Evolutionary conservation across 1,284 basidiomycete species (phyloP).

Genomic region (Boletellus deceptivus): DNA sequence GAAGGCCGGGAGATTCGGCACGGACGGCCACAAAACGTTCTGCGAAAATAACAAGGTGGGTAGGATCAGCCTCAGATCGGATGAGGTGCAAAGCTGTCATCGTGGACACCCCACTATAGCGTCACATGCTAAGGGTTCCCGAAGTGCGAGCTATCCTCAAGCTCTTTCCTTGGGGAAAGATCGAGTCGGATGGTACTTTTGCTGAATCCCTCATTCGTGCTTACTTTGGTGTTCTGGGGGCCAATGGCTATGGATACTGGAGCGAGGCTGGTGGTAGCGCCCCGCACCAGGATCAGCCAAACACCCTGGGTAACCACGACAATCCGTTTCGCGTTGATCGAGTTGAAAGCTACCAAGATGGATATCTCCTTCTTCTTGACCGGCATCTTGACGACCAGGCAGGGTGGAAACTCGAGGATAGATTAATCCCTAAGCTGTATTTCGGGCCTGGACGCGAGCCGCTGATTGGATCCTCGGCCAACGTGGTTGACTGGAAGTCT

Average conservation of each 20-base stretch:
- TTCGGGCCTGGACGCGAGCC: conserved; percentile 30
- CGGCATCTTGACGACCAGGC: conserved; percentile 33
- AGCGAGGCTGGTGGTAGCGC: conserved; percentile 34
- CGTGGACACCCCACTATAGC: conserved; percentile 19
- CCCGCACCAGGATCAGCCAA: conserved; percentile 31
- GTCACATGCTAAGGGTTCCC: conserved; percentile 36
- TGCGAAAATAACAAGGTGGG: conserved; percentile 38
- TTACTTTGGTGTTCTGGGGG: conserved; percentile 39
- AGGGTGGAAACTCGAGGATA: conserved; percentile 40
- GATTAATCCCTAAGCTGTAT: conserved; percentile 33
- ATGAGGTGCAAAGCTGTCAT: background rate
- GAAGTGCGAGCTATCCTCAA: conserved; percentile 32
- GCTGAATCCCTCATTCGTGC: conserved; percentile 33
- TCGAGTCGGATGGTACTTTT: conserved; percentile 43
- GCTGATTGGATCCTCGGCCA: conserved; percentile 20
- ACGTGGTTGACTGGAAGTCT: conserved; percentile 37
- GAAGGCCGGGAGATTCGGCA: conserved; percentile 29
- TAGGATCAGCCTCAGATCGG: background rate
- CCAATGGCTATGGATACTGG: conserved; percentile 39
- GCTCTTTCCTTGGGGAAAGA: conserved; percentile 40
- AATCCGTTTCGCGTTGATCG: conserved; percentile 10
- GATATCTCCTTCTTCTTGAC: conserved; percentile 32
- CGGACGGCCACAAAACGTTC: conserved; percentile 35
- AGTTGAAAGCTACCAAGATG: conserved; percentile 28
- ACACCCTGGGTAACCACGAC: background rate